Evolutionary conservation across 208 protist genomes (phyloP), one percentile per base, ranked within the genome.

Genomic region (Porcisia hertigi): DNA sequence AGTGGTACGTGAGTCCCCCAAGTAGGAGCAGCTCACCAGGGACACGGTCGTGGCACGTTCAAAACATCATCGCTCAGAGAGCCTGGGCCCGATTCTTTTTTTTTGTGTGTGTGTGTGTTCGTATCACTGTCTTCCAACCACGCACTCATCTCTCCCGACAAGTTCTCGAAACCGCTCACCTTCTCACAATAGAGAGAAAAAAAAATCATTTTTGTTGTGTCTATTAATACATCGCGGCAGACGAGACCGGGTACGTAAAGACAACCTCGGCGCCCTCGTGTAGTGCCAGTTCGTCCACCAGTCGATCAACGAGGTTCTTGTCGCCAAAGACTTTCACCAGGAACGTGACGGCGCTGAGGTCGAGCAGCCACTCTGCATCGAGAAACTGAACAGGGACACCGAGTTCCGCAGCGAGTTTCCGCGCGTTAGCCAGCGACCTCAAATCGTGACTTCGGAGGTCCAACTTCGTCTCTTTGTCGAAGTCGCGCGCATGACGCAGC

Each of bases 321-420:
- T 83, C 82, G 9, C 82, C 89, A 81, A 87, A 91, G 41, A 93
- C 89, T 69, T 93, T 76, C 34, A 96, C 88, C 25, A 96, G 84
- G 76, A 96, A 96, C 23, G 92, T 96, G 18, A 96, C 81, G 59
- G 88, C 90, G 41, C 81, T 93, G 20, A 91, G 80, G 83, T 94
- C 92, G 18, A 96, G 84, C 79, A 94, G 82, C 90, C 92, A 96
- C 84, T 96, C 89, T 6, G 90, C 89, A 65, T 96, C 92, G 14
- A 94, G 76, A 77, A 96, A 94, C 52, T 80, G 81, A 23, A 94
- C 81, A 4, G 83, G 83, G 23, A 81, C 90, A 11, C 75, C 71
- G 59, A 91, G 66, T 54, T 92, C 87, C 58, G 75, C 66, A 9
- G 88, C 92, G 18, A 93, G 81, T 55, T 62, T 70, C 73, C 84